Percentiles rank a stretch among this genome's conserved stretches.
Conservation (phyloP, 2,329 filamentous ascomycete genomes). For the Graphilbum fragrans region DNA sequence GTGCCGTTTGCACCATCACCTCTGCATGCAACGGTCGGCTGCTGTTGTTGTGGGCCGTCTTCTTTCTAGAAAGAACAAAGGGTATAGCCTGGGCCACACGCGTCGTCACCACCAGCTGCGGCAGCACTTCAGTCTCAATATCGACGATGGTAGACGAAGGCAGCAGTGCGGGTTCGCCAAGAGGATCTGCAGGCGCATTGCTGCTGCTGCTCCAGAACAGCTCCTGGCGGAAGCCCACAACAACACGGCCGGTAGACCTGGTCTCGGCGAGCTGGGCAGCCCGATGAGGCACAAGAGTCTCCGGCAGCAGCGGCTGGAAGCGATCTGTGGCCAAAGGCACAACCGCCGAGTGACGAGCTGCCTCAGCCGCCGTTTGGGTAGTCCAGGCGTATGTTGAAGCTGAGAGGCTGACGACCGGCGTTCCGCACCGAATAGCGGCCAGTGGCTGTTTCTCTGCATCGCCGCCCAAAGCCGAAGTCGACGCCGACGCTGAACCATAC, state of each 20-base stretch:
- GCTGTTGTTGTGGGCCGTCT: not conserved
- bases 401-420: slow-evolving; percentile 24
- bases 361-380: slow-evolving; percentile 7
- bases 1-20: slow-evolving; percentile 13
- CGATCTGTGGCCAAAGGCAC: slow-evolving; percentile 19
- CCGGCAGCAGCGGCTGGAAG: slow-evolving; percentile 26
- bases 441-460: too few species aligned
- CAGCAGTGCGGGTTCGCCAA: not conserved
- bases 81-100: slow-evolving; percentile 15
- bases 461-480: not conserved
- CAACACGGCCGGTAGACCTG: slow-evolving; percentile 24
- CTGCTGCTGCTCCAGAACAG: slow-evolving; percentile 17
- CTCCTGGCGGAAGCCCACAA: slow-evolving; percentile 26
- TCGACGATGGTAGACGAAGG: slow-evolving; percentile 17
- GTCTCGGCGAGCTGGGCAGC: slow-evolving; percentile 24
- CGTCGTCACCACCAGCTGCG: slow-evolving; percentile 22
- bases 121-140: slow-evolving; percentile 25
- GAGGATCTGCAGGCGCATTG: too few species aligned
- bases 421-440: slow-evolving; percentile 9
- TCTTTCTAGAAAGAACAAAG: not conserved
- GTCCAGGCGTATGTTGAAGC: slow-evolving; percentile 24
- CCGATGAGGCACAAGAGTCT: slow-evolving; percentile 22
- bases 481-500: not conserved
- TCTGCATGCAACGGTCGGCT: slow-evolving; percentile 22
- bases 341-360: not conserved